phyloP scores from a whole-genome alignment of 1,139 yeast species.

The Geotrichum histeridarum region DNA sequence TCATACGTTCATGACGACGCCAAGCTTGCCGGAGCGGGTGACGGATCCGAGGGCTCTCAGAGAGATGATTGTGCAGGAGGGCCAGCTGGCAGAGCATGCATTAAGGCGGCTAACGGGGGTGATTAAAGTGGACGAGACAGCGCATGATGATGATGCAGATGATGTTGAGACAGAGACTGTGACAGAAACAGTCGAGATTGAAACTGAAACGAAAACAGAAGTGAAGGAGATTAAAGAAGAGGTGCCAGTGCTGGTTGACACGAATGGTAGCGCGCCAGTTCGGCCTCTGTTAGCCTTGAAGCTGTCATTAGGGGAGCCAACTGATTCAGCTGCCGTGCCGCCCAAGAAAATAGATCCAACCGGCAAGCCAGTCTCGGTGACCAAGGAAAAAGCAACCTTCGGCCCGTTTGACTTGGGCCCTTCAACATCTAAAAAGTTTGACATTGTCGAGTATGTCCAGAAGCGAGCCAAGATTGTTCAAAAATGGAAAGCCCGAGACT shows the following conservation, averaged over 20 bases:
- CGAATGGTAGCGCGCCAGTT: neutral
- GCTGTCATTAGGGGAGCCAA: neutral
- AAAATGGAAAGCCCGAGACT: constrained; percentile 7
- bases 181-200: constrained; percentile 18
- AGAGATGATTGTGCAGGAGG: constrained; percentile 69
- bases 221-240: constrained; percentile 16
- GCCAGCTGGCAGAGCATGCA: constrained; percentile 73
- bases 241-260: neutral
- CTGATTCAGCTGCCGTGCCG: constrained; percentile 21
- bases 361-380: constrained; percentile 12
- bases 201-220: constrained; percentile 24
- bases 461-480: constrained; percentile 19
- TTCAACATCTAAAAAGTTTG: constrained; percentile 17
- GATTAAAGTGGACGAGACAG: constrained; percentile 29
- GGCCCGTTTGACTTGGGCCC: constrained; percentile 21
- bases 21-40: constrained; percentile 57
- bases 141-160: constrained; percentile 26
- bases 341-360: constrained; percentile 7
- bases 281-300: neutral
- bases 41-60: constrained; percentile 69
- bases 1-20: constrained; percentile 78
- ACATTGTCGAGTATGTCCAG: constrained; percentile 21
- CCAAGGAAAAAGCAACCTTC: constrained; percentile 9
- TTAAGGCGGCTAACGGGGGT: constrained; percentile 47
- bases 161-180: constrained; percentile 26